Conservation (phyloP, 495 filamentous ascomycete genomes). For the Penicillium chermesinum region DNA sequence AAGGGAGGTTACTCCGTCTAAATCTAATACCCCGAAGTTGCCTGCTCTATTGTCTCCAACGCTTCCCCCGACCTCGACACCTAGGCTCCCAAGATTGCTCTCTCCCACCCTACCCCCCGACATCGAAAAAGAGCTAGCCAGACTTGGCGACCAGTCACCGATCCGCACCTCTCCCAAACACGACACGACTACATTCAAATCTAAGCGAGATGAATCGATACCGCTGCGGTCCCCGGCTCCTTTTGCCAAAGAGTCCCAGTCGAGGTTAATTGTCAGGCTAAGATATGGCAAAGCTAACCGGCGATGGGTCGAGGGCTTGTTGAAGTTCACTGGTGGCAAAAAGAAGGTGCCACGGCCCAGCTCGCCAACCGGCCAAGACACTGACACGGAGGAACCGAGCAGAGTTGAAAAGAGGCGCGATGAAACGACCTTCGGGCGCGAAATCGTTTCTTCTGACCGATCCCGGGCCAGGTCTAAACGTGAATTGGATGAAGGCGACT, state of each 20-base stretch:
- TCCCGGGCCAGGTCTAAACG: slow-evolving; percentile 18
- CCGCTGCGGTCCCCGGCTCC: slow-evolving; percentile 4
- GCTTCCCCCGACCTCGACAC: slow-evolving; percentile 28
- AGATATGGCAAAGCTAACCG: slow-evolving; percentile 40
- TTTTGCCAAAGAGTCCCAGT: slow-evolving; percentile 8
- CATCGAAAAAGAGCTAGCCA: slow-evolving; percentile 45
- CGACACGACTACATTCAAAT: slow-evolving; percentile 5
- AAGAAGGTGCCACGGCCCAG: slow-evolving; percentile 23
- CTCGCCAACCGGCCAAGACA: slow-evolving; percentile 25
- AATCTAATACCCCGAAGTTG: slow-evolving; percentile 25
- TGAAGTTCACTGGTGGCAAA: slow-evolving; percentile 40
- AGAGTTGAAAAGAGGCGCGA: slow-evolving; percentile 14
- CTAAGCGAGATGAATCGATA: slow-evolving; percentile 8
- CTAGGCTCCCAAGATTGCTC: slow-evolving; percentile 13
- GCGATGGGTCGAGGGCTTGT: slow-evolving; percentile 38
- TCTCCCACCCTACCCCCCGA: slow-evolving; percentile 40
- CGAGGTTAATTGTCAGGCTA: slow-evolving; percentile 29
- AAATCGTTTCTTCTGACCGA: slow-evolving; percentile 7
- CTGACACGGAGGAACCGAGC: slow-evolving; percentile 17
- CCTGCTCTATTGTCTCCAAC: slow-evolving; percentile 41
- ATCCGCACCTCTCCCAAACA: slow-evolving; percentile 12
- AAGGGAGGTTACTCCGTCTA: slow-evolving; percentile 14
- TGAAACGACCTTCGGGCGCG: slow-evolving; percentile 2
- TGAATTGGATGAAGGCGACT: neutral
- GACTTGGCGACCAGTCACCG: slow-evolving; percentile 22